Evolutionary conservation across 1,284 basidiomycete species (phyloP).

Genomic region (Pseudozyma sp.): DNA sequence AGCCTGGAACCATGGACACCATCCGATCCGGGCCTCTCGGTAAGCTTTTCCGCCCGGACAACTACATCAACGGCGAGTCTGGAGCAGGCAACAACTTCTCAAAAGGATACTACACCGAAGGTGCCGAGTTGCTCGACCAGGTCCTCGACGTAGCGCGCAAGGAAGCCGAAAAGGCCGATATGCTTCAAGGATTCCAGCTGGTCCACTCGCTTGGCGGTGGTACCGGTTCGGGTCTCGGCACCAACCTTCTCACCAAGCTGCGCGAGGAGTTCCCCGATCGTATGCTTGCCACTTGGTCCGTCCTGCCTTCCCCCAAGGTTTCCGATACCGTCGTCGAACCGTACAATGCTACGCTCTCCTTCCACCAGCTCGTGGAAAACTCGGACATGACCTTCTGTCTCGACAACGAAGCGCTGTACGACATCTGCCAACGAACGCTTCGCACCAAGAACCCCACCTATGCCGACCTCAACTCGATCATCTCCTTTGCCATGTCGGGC

Average conservation of each 20-base stretch:
- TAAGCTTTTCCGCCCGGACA: slow-evolving; percentile 85
- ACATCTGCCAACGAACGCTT: slow-evolving; percentile 81
- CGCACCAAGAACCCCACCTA: slow-evolving; percentile 74
- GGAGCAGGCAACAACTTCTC: slow-evolving; percentile 94
- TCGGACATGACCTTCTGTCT: slow-evolving; percentile 89
- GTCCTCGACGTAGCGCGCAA: slow-evolving; percentile 74
- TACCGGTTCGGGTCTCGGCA: slow-evolving; percentile 66
- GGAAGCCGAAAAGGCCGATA: slow-evolving; percentile 79
- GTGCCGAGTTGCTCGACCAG: slow-evolving; percentile 87
- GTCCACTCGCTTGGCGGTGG: slow-evolving; percentile 94
- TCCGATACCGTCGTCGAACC: slow-evolving; percentile 97
- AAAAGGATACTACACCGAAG: slow-evolving; percentile 73
- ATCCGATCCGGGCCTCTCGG: slow-evolving; percentile 77
- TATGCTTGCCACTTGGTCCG: slow-evolving; percentile 92
- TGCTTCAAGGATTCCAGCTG: slow-evolving; percentile 92
- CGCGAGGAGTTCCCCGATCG: slow-evolving; percentile 73
- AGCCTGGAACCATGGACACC: slow-evolving; percentile 86
- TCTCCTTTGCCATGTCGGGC: slow-evolving; percentile 97
- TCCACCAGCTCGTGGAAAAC: slow-evolving; percentile 89
- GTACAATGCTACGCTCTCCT: slow-evolving; percentile 89
- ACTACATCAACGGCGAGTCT: slow-evolving; percentile 74
- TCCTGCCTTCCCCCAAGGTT: slow-evolving; percentile 91
- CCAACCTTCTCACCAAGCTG: slow-evolving; percentile 66
- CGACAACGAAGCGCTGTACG: slow-evolving; percentile 93
- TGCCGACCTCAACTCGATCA: slow-evolving; percentile 74